Percentiles rank a stretch among this genome's conserved stretches.
Evolutionary conservation across 441 rosid species (phyloP).

Genomic region (Bruguiera hainesii): DNA sequence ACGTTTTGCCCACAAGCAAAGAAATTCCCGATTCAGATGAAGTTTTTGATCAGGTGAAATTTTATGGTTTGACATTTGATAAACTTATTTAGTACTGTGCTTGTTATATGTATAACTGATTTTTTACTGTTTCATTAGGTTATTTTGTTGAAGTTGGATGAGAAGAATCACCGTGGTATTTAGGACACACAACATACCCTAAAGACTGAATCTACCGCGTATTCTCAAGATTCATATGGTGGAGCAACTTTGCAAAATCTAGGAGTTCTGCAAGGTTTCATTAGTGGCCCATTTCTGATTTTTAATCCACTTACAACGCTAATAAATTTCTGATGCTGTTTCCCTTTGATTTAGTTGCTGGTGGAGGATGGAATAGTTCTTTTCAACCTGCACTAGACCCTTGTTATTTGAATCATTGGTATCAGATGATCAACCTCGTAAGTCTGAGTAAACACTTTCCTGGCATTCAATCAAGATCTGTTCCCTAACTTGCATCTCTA

Average conservation of each 20-base stretch:
- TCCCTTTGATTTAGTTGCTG: constrained; percentile 10
- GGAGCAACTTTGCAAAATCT: constrained; percentile 8
- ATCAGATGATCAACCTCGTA: constrained; percentile 18
- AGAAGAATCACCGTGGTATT: constrained; percentile 22
- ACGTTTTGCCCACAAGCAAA: constrained; percentile 27
- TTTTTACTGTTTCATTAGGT: constrained; percentile 20
- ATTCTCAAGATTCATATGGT: constrained; percentile 10
- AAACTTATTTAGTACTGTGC: neutral
- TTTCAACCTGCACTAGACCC: constrained; percentile 9
- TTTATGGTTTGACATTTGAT: neutral
- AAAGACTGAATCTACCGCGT: constrained; percentile 15
- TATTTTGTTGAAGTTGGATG: constrained; percentile 27
- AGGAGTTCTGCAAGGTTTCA: constrained; percentile 20
- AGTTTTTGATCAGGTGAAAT: constrained; percentile 27
- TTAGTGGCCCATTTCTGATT: neutral
- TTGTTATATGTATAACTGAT: constrained; percentile 5
- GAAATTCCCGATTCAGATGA: constrained; percentile 31
- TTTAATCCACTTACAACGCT: neutral
- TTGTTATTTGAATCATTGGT: neutral
- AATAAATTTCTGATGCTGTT: constrained; percentile 3
- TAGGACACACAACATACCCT: constrained; percentile 28
- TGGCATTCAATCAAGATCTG: too few relatives aligned
- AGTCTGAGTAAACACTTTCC: neutral
- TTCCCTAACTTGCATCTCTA: too few relatives aligned
- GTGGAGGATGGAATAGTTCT: constrained; percentile 11